Evolutionary conservation across 169 alveolate genomes (phyloP).

Genomic region (Eimeria brunetti): DNA sequence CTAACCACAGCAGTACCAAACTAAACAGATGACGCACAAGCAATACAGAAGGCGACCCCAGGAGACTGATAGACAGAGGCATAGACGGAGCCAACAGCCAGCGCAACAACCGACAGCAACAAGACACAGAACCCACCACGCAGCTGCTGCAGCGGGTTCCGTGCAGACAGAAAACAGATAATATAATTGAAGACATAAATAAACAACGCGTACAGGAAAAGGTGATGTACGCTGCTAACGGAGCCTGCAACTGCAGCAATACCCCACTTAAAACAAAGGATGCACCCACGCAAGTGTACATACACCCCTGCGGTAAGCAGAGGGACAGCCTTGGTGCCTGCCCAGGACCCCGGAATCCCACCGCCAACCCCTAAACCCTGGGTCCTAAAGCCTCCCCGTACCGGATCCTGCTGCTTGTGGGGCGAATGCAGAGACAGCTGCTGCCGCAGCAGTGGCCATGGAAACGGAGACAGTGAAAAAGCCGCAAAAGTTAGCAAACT

Average conservation of each 20-base stretch:
- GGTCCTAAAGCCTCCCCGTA: not conserved
- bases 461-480: slow-evolving; percentile 24
- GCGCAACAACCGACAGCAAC: not conserved
- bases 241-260: not conserved
- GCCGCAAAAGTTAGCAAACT: not conserved
- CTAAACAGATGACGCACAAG: not conserved
- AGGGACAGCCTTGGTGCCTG: not conserved
- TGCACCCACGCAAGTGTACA: not conserved
- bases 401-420: slow-evolving; percentile 71
- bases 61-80: not conserved
- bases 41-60: not conserved
- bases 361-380: not conserved
- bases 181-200: not conserved
- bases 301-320: not conserved
- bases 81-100: not conserved
- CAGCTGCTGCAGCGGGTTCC: not conserved
- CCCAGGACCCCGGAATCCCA: not conserved
- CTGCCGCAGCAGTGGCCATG: slow-evolving; percentile 48
- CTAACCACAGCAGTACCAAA: not conserved
- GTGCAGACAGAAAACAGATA: not conserved
- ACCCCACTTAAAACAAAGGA: not conserved
- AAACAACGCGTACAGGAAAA: not conserved
- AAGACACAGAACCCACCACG: not conserved
- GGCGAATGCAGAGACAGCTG: slow-evolving; percentile 30
- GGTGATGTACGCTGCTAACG: not conserved